Evolutionary conservation across 2,329 filamentous ascomycete genomes (phyloP), one percentile per base, ranked within the genome.

Genomic region (Monilinia aucupariae): DNA sequence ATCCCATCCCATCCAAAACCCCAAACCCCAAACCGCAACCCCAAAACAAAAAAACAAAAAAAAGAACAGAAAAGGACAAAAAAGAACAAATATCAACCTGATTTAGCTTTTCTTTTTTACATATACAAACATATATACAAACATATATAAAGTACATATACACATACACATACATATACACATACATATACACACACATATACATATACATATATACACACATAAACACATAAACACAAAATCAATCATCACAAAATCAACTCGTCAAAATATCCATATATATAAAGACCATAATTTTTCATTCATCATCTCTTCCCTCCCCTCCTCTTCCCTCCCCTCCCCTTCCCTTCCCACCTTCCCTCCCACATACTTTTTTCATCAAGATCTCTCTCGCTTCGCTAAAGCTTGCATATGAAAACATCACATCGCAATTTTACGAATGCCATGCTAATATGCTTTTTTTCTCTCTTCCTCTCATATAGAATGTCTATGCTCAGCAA

Each of bases 321-420:
- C 41, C 20, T 17, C 8, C n/a, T n/a, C 4, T n/a, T 30, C 17
- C 37, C 52, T 12, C 15, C 22, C 27, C 41, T 54, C 15, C 8
- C 37, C 32, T 10, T 6, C 37, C 41, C 20, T 45, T n/a, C 20
- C 41, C 20, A 25, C 8, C 4, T n/a, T 30, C 17, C 37, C 52
- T 12, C 15, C 22, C 27, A 27, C 34, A n/a, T 10, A 5, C 49
- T 8, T 2, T 30, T 30, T 55, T 25, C 39, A 45, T 32, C 15
- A 43, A 55, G 39, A 55, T 55, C 20, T 32, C 39, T 45, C 30
- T 55, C 39, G 53, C 53, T 55, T 55, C 25, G 25, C 53, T 55
- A 55, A 41, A 41, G 25, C 25, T 43, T 43, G 43, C 53, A 55
- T 43, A 32, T 55, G 39, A 25, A 32, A 55, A 55, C 53, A n/a